phyloP scores from a whole-genome alignment of 305 asterid species.

The Fraxinus baroniana region DNA sequence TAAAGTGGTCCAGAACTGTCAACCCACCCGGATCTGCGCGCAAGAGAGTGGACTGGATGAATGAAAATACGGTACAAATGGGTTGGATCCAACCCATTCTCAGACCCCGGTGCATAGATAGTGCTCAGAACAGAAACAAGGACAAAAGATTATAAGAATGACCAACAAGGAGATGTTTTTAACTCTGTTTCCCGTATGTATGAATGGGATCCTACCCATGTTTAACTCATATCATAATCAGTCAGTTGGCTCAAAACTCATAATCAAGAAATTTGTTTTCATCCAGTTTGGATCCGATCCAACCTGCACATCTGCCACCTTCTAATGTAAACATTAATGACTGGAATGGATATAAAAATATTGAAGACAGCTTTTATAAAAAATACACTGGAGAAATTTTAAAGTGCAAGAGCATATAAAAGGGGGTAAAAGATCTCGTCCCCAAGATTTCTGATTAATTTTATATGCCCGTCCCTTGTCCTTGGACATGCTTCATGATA shows the following conservation, averaged over 20 bases:
- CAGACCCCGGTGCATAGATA: background rate
- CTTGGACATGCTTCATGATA: background rate
- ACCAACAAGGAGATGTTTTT: background rate
- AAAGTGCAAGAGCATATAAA: background rate
- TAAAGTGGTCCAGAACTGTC: background rate
- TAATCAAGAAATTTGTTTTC: background rate
- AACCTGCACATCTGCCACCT: background rate
- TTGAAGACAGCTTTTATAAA: background rate
- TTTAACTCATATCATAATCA: background rate
- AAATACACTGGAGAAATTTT: background rate
- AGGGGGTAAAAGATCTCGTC: background rate
- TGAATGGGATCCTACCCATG: background rate
- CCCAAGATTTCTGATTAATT: background rate
- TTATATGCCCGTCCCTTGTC: background rate
- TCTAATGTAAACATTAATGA: background rate
- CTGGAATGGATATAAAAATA: background rate
- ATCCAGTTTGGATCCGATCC: background rate
- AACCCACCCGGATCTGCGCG: background rate
- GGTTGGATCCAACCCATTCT: background rate
- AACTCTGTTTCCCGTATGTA: background rate
- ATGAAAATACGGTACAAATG: background rate
- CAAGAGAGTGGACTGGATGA: background rate
- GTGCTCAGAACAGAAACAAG: background rate
- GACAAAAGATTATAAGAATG: background rate
- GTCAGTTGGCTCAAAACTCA: background rate